These are phyloP conservation scores for Termitomyces sp. DNA, from an alignment of 1,284 basidiomycete genomes.

Conservation along the genomic window DNA sequence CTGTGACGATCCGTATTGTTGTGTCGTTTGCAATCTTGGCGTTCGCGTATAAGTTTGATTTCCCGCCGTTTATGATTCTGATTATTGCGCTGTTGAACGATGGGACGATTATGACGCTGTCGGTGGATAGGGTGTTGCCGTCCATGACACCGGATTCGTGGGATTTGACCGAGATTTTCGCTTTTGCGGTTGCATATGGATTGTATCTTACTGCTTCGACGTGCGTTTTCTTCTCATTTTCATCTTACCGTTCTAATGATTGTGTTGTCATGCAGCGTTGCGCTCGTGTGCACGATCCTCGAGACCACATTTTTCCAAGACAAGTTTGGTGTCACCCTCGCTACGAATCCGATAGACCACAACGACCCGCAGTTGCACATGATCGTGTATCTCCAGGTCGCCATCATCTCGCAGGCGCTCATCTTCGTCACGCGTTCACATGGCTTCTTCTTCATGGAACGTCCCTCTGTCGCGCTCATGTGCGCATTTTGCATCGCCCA, in stretches of 20 bases:
- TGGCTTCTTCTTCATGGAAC: conserved; percentile 97
- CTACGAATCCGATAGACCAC: conserved; percentile 43
- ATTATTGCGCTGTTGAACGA: conserved; percentile 97
- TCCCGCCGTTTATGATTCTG: conserved; percentile 99
- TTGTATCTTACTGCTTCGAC: conserved; percentile 90
- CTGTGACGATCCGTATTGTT: conserved; percentile 97
- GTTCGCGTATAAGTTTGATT: conserved; percentile 95
- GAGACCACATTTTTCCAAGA: conserved; percentile 88
- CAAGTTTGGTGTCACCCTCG: conserved; percentile 74
- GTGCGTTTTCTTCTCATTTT: conserved; percentile 34
- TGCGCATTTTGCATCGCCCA: conserved; percentile 90
- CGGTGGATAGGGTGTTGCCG: conserved; percentile 93
- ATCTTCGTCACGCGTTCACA: conserved; percentile 98
- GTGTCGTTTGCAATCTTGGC: conserved; percentile 95
- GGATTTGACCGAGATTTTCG: conserved; percentile 96
- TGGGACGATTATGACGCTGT: conserved; percentile 98
- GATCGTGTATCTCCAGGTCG: conserved; percentile 87
- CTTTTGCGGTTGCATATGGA: conserved; percentile 93
- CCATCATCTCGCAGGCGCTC: conserved; percentile 96
- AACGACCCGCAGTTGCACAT: conserved; percentile 79
- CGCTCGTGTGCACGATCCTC: conserved; percentile 80
- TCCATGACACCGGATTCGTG: conserved; percentile 90
- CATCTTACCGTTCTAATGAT: not conserved
- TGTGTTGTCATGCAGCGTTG: conserved; percentile 45
- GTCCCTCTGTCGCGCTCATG: conserved; percentile 87